Percentiles rank a stretch among this genome's conserved stretches.
Conservation (phyloP, 140 eudicot genomes). For the Flaveria floridana region DNA sequence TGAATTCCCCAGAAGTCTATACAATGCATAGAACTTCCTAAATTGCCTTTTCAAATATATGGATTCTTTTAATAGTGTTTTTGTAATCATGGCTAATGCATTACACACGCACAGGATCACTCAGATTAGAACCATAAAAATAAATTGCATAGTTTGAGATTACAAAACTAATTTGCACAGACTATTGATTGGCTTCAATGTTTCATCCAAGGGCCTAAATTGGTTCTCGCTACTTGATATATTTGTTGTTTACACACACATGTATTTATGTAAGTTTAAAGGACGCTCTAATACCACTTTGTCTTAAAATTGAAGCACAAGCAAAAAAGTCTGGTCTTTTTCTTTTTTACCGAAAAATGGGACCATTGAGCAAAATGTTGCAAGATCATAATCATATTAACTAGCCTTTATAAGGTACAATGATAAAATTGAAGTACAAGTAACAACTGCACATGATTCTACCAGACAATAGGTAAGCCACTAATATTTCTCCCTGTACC, state of each 20-base stretch:
- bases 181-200: background rate
- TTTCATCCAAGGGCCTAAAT: background rate
- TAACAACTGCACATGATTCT: background rate
- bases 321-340: background rate
- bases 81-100: background rate
- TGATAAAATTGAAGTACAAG: background rate
- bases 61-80: background rate
- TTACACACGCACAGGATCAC: background rate
- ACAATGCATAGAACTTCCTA: conserved; percentile 1
- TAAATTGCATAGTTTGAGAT: background rate
- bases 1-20: background rate
- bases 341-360: conserved; percentile 13
- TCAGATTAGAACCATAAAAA: background rate
- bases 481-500: background rate
- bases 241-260: background rate
- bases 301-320: background rate
- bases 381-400: background rate
- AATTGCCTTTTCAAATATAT: background rate
- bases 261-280: background rate
- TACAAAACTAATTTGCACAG: background rate
- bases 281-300: background rate
- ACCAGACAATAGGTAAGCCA: background rate
- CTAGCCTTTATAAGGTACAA: background rate
- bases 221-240: background rate
- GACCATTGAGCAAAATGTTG: conserved; percentile 9